Evolutionary conservation across 1,139 yeast genomes (phyloP), one percentile per base, ranked within the genome.

Genomic region (Pichia sp.): DNA sequence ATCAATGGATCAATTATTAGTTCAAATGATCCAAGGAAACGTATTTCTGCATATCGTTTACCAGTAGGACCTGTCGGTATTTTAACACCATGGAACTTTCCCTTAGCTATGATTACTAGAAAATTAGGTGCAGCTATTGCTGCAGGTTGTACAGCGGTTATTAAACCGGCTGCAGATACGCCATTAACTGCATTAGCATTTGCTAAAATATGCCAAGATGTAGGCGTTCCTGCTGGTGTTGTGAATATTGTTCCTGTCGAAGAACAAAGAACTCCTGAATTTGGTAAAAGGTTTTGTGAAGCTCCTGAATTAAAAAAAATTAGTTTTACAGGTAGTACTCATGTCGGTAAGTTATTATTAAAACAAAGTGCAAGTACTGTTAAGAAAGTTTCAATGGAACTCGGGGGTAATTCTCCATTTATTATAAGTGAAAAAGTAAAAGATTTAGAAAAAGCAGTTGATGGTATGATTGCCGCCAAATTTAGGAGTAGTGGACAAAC

Each of bases 81-180:
- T 46, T 70, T 89, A 53, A 86, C 96, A 5, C 97, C 97, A 16
- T 89, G 96, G 96, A 89, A 89, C 63, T 89, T 89, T 66, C 97
- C 97, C 15, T 70, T 82, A 40, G 94, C 96, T 6, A 89, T 89
- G 97, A 85, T 89, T 48, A 78, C 96, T 2, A 73, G 97, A 53
- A 89, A 89, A 62, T 73, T 84, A 38, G 96, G 87, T 23, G 95
- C 96, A 23, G 95, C 95, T 1, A 56, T 87, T 18, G 96, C 96
- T 15, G 89, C 93, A 9, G 97, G 97, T 2, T 89, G 96, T 63
- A 82, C 97, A 1, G 70, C 86, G 3, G 89, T 89, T 11, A 70
- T 89, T 46, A 89, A 88, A 63, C 96, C 97, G 3, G 96, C 94
- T 30, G 68, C 80, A 5, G 94, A 85, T 58, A 89, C 97, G 8